Evolutionary conservation across 2,329 filamentous ascomycete species (phyloP), one percentile per base, ranked within the genome.

Genomic region (Pseudogymnoascus sp.): DNA sequence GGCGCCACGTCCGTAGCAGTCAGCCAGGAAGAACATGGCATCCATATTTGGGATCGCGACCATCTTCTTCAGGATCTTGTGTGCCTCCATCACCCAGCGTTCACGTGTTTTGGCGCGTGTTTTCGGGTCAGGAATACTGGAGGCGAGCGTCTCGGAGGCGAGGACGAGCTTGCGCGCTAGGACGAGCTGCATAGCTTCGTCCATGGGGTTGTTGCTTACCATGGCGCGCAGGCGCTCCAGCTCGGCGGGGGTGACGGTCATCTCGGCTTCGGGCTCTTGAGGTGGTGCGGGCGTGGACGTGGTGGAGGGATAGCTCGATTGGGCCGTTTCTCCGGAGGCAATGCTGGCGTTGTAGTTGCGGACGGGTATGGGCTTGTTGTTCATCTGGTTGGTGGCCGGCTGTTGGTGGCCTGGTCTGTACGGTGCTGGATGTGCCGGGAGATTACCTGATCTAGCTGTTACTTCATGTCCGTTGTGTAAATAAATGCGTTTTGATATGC

Each of bases 11-110:
- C 94, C 93, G 67, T 94, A 87, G 70, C 89, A 91, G 72, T 97
- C 94, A 18, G 93, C 94, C 59, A 96, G 76, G 68, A 90, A 91
- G 75, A 99, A 99, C 86, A 96, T 96, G 30, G 93, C 92, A 7
- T 96, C 92, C 0, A 85, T 76, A 68, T 93, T 90, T 63, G 89
- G 86, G 11, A 79, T 79, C 58, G 82, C 82, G 6, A 87, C 85
- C 8, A 97, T 80, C 73, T 96, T 97, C 78, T 97, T 97, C 43
- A 97, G 78, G 22, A 92, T 86, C 74, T 97, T 97, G 72, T 94
- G 86, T 0, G 91, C 91, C 70, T 97, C 94, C 66, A 87, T 77
- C 14, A 93, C 78, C 72, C 93, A 97, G 62, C 87, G 87, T 68
- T 97, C 93, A 30, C 91, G 87, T 1, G 86, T 80, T 68, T 94